Evolutionary conservation across 352 stramenopile genomes (phyloP).

Genomic region (Phytophthora ramorum): DNA sequence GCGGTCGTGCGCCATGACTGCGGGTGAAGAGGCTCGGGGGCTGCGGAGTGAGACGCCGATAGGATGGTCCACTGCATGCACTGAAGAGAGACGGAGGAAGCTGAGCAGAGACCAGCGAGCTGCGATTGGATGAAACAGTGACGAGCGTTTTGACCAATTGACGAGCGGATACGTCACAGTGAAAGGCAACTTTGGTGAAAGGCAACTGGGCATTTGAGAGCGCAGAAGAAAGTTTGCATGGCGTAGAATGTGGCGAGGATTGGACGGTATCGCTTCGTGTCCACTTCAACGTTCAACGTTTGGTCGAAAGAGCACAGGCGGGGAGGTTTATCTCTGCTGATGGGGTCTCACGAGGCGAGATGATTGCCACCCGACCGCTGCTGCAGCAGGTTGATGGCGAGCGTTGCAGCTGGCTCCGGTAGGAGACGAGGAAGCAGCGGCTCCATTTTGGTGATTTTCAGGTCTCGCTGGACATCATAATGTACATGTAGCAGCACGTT

Average conservation of each 20-base stretch:
- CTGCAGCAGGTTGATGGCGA: conserved; percentile 49
- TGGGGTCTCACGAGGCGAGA: not conserved
- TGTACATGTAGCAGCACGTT: not conserved
- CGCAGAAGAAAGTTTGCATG: conserved; percentile 6
- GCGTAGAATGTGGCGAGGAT: not conserved
- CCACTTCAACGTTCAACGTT: conserved; percentile 25
- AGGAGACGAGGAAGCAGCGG: conserved; percentile 51
- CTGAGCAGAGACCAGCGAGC: not conserved
- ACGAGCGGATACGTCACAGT: not conserved
- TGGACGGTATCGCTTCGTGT: not conserved
- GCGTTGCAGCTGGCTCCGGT: conserved; percentile 43
- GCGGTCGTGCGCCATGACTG: conserved; percentile 44
- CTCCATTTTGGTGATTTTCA: conserved; percentile 57
- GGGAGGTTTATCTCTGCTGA: conserved; percentile 13
- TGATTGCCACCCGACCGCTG: conserved; percentile 6
- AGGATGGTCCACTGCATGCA: not conserved
- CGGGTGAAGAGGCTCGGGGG: no score
- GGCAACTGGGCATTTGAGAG: conserved; percentile 1
- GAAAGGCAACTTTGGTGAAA: not conserved
- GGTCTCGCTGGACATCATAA: conserved; percentile 36
- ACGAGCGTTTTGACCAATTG: conserved; percentile 7
- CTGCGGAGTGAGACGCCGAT: no score
- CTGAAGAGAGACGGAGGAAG: conserved; percentile 5
- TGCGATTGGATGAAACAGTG: conserved; percentile 14
- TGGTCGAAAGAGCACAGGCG: conserved; percentile 22